Evolutionary conservation across 805 yeast genomes (phyloP), one percentile per base, ranked within the genome.

Genomic region (Candida sakaeoensis): DNA sequence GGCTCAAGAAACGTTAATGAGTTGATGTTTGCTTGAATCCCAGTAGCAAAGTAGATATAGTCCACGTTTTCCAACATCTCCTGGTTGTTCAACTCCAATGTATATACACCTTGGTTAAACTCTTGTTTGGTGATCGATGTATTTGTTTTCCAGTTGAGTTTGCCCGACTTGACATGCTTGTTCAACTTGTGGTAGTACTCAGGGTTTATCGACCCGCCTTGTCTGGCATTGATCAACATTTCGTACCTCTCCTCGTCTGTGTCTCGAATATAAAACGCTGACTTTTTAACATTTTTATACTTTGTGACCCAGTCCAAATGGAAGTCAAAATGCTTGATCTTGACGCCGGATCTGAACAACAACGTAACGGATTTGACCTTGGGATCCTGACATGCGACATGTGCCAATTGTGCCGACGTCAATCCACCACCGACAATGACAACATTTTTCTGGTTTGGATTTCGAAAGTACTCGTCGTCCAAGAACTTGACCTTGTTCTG

Each of bases 301-400:
- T 70, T 71, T n/a, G 75, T 67, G 13, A 70, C 75, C 75, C 75
- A 71, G 40, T 70, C 75, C 34, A 70, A 52, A 43, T 68, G 73
- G 45, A 70, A 70, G 42, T 70, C 75, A 52, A 71, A 71, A 44
- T 70, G 75, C 49, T 71, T 70, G 35, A 70, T 58, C 40, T 67
- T 70, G 24, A 68, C 41, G 3, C 56, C 52, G 1, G 71, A 67
- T 29, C 75, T 49, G 9, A 66, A 46, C 9, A 70, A 39, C 5
- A 67, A 53, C 29, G 60, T 56, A 1, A 68, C 65, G 16, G 58
- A 55, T 9, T 47, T 40, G 9, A 67, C 51, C 1, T 68, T 68
- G 6, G 46, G 36, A 27, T 41, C 41, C 8, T 44, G 46, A 6
- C 64, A 49, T 3, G 67, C 63, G 13, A 61, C 61, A 45, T 69